Conservation (phyloP, 208 protist genomes). For the Leishmania guyanensis region DNA sequence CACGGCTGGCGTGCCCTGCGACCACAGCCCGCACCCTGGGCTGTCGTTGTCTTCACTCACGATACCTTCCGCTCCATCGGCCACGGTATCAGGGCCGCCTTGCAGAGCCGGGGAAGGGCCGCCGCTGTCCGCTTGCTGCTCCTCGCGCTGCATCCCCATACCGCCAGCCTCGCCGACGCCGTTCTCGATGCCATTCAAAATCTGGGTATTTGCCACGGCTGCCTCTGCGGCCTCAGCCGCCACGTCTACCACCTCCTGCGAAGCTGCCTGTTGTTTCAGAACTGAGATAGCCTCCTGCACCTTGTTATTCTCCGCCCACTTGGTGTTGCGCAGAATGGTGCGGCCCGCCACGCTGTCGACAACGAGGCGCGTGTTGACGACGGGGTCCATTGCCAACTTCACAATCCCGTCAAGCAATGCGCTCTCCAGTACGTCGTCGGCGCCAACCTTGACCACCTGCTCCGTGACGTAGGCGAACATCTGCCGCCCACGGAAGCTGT, state of each 20-base stretch:
- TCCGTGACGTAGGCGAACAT: slow-evolving; percentile 91
- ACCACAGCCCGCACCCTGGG: background rate
- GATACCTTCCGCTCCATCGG: background rate
- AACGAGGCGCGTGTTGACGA: slow-evolving; percentile 91
- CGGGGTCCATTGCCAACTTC: slow-evolving; percentile 69
- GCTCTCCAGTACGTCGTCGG: slow-evolving; percentile 65
- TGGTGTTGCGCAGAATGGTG: slow-evolving; percentile 47
- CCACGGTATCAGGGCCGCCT: background rate
- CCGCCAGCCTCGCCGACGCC: slow-evolving; percentile 3
- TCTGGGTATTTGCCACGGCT: slow-evolving; percentile 29
- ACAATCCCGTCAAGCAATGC: slow-evolving; percentile 68
- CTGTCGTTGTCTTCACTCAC: background rate
- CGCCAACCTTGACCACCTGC: slow-evolving; percentile 71
- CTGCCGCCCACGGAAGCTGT: slow-evolving; percentile 83
- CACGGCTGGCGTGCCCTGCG: background rate
- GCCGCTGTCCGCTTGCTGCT: slow-evolving; percentile 25
- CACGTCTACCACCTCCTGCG: slow-evolving; percentile 30
- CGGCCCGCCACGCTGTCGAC: slow-evolving; percentile 58
- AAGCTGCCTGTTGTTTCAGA: slow-evolving; percentile 36
- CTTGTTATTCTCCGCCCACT: slow-evolving; percentile 54
- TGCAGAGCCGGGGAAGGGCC: slow-evolving; percentile 7
- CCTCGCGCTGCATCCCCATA: slow-evolving; percentile 20
- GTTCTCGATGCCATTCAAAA: slow-evolving; percentile 21
- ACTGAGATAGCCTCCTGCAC: slow-evolving; percentile 46
- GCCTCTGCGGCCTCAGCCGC: slow-evolving; percentile 31